Base-by-base conservation (phyloP, 306 rosid genomes). In the Crotalaria pallida region DNA sequence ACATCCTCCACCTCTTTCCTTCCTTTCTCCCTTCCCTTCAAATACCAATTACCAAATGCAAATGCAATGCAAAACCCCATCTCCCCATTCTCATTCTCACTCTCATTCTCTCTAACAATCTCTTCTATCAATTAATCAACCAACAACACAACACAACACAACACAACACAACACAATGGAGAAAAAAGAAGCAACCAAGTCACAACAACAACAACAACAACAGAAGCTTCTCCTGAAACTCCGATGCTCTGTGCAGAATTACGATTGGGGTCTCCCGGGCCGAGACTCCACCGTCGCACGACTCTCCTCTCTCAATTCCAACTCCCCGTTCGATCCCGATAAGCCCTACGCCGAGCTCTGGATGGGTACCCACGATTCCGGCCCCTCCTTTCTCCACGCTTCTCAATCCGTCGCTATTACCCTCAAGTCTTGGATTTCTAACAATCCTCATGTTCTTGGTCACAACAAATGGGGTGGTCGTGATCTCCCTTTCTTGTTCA, bases 281-380 rank as follows among this genome's bases (percentile, higher is more conserved):
- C 67, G 58, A 2, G 66, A 67, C 6, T 94, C 99, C 5, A 72
- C 69, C 12, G 99, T 91, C 27, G 97, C 96, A 0, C 65, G 87
- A 17, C 85, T 94, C 10, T 86, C 51, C 65, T 73, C 86, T 11
- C 76, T 75, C 13, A 94, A 94, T 71, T 88, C 96, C 0, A 79
- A 57, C n/a, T 56, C 89, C 0, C 16, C 62, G 63, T 77, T 87
- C 63, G 80, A 76, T 67, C 80, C 84, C 1, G 84, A 84, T 2
- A 62, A 65, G 65, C 91, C 99, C 24, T 94, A 87, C 34, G 97
- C 99, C 0, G 99, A 94, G 77, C 71, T 94, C 31, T 94, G 99
- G 99, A 94, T 94, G 84, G 99, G 99, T 19, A 91, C 96, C 40
- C 99, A 85, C 24, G 87, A 86, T 23, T 91, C 99, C 0, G 99